A percentile compares a stretch with the other conserved stretches of the same genome.
Evolutionary conservation across 1,284 basidiomycete species (phyloP).

Genomic region (Leccinum angustisporum): DNA sequence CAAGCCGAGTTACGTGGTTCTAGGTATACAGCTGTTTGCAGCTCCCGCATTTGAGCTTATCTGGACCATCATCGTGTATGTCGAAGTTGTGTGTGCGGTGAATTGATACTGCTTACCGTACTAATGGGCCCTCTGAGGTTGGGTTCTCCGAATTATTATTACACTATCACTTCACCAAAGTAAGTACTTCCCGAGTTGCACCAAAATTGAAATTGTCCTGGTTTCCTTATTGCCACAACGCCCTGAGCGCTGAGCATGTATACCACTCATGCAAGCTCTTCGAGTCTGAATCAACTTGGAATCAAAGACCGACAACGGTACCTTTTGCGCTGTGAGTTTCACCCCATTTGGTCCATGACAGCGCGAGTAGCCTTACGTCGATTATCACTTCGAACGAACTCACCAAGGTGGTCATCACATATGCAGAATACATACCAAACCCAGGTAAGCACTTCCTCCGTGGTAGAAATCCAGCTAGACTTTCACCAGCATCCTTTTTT

Average conservation of each 20-base stretch:
- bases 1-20: background rate
- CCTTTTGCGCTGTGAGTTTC: slow-evolving; percentile 36
- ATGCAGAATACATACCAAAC: too few species aligned
- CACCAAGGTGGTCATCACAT: too few species aligned
- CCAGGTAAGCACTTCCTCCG: too few species aligned
- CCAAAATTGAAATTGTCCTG: background rate
- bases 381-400: slow-evolving; percentile 17
- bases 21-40: background rate
- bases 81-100: background rate
- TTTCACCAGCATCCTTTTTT: slow-evolving; percentile 48
- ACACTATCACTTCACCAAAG: background rate
- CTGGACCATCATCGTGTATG: background rate
- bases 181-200: background rate
- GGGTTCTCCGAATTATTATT: background rate
- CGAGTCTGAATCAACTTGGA: slow-evolving; percentile 11
- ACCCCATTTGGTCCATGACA: slow-evolving; percentile 44
- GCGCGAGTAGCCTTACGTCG: slow-evolving; percentile 38
- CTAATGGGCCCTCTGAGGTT: background rate
- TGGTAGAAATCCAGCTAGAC: slow-evolving; percentile 43
- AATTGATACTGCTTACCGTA: background rate
- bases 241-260: slow-evolving; percentile 10
- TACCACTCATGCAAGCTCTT: slow-evolving; percentile 19
- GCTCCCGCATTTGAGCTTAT: background rate
- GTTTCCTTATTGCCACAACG: background rate
- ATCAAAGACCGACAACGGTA: too few species aligned